Evolutionary conservation across 2,329 filamentous ascomycete species (phyloP).

Genomic region (Verticillium albo-atrum): DNA sequence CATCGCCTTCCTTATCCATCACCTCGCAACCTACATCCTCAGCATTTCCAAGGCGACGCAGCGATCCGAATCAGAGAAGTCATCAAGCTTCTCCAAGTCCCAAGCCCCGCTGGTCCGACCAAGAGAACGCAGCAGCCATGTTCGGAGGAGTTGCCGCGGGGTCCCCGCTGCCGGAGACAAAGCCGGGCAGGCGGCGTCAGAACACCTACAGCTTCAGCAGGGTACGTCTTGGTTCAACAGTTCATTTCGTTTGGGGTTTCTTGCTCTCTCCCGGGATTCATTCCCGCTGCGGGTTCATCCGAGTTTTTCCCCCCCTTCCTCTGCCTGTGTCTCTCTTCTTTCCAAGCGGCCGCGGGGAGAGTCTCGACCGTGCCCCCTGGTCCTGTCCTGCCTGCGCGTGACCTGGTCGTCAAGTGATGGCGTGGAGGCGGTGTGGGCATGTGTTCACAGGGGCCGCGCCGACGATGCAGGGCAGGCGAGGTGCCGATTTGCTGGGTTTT

Average conservation of each 20-base stretch:
- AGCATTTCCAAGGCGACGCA: background rate
- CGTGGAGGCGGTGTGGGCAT: background rate
- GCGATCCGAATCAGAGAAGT: background rate
- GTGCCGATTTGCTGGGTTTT: background rate
- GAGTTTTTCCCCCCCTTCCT: background rate
- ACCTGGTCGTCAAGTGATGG: background rate
- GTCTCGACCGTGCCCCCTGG: background rate
- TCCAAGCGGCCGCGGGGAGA: background rate
- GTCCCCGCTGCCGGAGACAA: slow-evolving; percentile 20
- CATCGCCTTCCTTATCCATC: background rate
- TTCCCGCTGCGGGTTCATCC: background rate
- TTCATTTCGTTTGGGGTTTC: background rate
- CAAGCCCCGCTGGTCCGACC: background rate
- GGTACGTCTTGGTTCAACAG: slow-evolving; percentile 18
- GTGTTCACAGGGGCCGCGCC: background rate
- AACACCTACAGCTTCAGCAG: slow-evolving; percentile 39
- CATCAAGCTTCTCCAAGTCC: background rate
- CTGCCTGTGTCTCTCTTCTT: background rate
- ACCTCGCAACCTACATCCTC: background rate
- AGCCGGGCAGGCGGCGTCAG: slow-evolving; percentile 20
- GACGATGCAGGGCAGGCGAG: background rate
- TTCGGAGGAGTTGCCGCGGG: slow-evolving; percentile 30
- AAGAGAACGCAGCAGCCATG: slow-evolving; percentile 3
- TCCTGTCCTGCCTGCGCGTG: background rate
- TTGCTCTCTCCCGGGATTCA: background rate